Evolutionary conservation across 352 stramenopile species (phyloP), one percentile per base, ranked within the genome.

Genomic region (Pythium sukuiense): DNA sequence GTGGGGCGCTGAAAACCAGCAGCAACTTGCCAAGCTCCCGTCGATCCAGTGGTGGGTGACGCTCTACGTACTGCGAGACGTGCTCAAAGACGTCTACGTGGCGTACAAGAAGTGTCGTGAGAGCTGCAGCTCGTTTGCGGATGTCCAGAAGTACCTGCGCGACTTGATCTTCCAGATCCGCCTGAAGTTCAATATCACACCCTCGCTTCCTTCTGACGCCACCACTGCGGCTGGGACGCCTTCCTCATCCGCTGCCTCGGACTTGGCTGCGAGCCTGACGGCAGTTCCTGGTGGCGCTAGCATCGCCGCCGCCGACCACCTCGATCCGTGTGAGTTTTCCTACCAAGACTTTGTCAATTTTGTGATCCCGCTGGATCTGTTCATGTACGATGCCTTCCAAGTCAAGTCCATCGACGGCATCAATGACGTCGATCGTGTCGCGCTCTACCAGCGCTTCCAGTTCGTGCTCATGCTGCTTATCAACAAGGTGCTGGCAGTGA

Each of bases 341-440:
- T 85, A 85, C 61, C 73, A 85, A 37, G 77, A 85, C 59, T 85
- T 85, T 59, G 75, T 83, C 54, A 65, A 64, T 53, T 77, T 77
- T 33, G 67, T 85, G 37, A 79, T 71, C 41, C 64, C 76, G 33
- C 56, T 83, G 20, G 77, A 85, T 61, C 59, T 85, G 53, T 83
- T 81, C 65, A 83, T 81, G 77, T 85, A 85, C 71, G 73, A 85
- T 27, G 76, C 77, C 16, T 85, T 85, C 59, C 77, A 85, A 59
- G 59, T 79, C 55, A 81, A 83, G 65, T 73, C 70, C 14, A 73
- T 85, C 54, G 73, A 83, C 14, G 69, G 70, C 26, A 70, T 85
- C 32, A 69, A 63, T 14, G 75, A 83, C 30, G 46, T 65, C 13
- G 73, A 83, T 43, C 77, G 77, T 13, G 35, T 69, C 41, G 60